Conservation (phyloP, 2,329 filamentous ascomycete species). For the Aureobasidium pullulans region DNA sequence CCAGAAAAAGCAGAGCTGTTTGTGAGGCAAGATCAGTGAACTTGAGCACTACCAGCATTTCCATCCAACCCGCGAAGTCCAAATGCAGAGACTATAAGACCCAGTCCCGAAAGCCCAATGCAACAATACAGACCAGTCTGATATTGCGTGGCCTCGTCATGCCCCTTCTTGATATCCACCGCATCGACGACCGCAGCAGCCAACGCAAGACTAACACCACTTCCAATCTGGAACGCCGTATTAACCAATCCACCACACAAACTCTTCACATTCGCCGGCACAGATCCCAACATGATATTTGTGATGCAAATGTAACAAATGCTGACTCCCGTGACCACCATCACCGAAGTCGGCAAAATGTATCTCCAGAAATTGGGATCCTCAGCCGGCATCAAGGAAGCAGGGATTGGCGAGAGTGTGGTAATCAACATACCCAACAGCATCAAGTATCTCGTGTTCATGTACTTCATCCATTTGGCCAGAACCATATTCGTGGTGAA, state of each 20-base stretch:
- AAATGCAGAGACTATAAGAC: constrained; percentile 21
- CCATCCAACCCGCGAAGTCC: neutral
- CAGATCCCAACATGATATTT: constrained; percentile 33
- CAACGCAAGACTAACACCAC: constrained; percentile 34
- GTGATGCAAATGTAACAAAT: constrained; percentile 37
- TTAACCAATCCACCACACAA: constrained; percentile 38
- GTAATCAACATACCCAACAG: constrained; percentile 29
- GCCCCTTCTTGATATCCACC: constrained; percentile 32
- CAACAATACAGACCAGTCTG: constrained; percentile 37
- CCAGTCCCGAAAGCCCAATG: constrained; percentile 33
- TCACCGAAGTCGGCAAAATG: constrained; percentile 32
- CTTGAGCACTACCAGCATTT: neutral
- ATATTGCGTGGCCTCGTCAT: constrained; percentile 29
- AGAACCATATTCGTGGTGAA: neutral
- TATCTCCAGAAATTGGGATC: constrained; percentile 30
- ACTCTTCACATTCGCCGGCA: constrained; percentile 35
- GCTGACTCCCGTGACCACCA: constrained; percentile 35
- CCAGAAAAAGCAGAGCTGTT: too few species aligned
- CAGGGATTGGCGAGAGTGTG: constrained; percentile 33
- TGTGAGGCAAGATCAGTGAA: neutral
- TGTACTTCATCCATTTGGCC: constrained; percentile 32
- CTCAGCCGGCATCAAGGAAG: constrained; percentile 19
- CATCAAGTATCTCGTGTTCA: constrained; percentile 33
- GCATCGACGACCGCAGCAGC: constrained; percentile 33
- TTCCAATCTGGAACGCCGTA: constrained; percentile 38